A percentile compares a stretch with the other conserved stretches of the same genome.
These are phyloP conservation scores for Ulmus americana DNA, from an alignment of 331 rosid species.

Conservation along the genomic window DNA sequence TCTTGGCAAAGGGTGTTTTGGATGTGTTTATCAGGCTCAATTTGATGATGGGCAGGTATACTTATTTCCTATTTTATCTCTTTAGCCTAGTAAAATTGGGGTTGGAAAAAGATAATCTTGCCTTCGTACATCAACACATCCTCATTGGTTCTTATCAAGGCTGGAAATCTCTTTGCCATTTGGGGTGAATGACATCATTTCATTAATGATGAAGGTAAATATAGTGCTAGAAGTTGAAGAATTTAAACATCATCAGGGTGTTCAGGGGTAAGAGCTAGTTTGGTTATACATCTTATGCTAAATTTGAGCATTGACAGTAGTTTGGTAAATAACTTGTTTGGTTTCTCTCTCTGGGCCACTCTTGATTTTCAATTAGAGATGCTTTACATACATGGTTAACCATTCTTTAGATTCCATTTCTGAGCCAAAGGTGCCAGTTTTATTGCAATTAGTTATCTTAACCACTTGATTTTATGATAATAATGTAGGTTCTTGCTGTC, in stretches of 20 bases:
- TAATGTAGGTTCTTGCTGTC: slow-evolving; percentile 75
- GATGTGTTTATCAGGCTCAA: slow-evolving; percentile 86
- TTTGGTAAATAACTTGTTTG: not conserved
- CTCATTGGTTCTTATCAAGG: not conserved
- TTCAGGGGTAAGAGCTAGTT: not conserved
- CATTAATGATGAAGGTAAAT: not conserved
- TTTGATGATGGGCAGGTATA: slow-evolving; percentile 85
- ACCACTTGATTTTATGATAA: slow-evolving; percentile 8
- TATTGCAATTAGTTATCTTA: not conserved
- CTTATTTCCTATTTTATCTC: slow-evolving; percentile 1
- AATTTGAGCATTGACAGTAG: not conserved
- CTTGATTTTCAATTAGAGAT: not conserved
- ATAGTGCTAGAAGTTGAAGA: not conserved
- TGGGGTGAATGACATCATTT: not conserved
- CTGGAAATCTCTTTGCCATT: not conserved
- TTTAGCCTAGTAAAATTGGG: not conserved
- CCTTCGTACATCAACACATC: too few relatives aligned
- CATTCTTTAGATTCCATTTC: slow-evolving; percentile 9
- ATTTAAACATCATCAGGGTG: not conserved
- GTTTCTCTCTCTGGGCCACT: not conserved
- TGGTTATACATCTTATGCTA: not conserved
- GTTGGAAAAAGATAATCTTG: not conserved
- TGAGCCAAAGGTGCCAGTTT: slow-evolving; percentile 3
- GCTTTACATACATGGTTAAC: not conserved
- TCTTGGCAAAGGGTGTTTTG: slow-evolving; percentile 89